Evolutionary conservation across 306 rosid genomes (phyloP).

Genomic region (Cajanus cajan): DNA sequence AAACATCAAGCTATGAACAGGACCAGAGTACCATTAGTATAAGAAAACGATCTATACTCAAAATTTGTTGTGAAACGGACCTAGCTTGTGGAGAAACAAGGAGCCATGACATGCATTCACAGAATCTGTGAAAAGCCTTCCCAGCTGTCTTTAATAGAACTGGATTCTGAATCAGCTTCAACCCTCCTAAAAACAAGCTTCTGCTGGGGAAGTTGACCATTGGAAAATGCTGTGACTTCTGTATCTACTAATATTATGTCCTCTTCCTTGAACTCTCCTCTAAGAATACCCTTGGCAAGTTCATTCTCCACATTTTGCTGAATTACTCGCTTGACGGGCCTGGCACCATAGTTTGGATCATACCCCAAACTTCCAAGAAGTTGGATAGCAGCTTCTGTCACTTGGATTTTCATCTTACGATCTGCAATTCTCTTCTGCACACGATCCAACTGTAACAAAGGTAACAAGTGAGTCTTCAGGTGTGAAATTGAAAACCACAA

Average conservation of each 20-base stretch:
- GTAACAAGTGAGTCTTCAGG: not conserved
- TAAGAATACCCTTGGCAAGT: constrained; percentile 87
- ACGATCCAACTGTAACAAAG: constrained; percentile 65
- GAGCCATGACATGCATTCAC: constrained; percentile 26
- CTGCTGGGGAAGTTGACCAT: constrained; percentile 86
- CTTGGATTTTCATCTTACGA: constrained; percentile 74
- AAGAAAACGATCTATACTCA: constrained; percentile 4
- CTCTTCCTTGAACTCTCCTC: constrained; percentile 95
- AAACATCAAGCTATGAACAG: constrained; percentile 27
- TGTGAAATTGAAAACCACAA: not conserved
- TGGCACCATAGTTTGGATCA: constrained; percentile 93
- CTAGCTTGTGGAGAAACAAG: not conserved
- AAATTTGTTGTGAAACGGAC: constrained; percentile 33
- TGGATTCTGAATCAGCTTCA: constrained; percentile 40
- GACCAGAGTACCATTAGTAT: not conserved
- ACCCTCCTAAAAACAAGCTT: constrained; percentile 64
- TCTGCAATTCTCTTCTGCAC: constrained; percentile 87
- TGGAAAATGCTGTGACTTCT: constrained; percentile 72
- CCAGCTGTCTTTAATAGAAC: constrained; percentile 26
- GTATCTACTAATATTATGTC: constrained; percentile 70
- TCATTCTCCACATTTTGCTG: constrained; percentile 90
- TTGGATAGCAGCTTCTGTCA: constrained; percentile 77
- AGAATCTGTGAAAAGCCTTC: constrained; percentile 51
- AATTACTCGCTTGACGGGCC: constrained; percentile 97
- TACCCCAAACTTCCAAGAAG: constrained; percentile 93